Evolutionary conservation across 257 asterid species (phyloP).

Genomic region (Gentiana straminea): DNA sequence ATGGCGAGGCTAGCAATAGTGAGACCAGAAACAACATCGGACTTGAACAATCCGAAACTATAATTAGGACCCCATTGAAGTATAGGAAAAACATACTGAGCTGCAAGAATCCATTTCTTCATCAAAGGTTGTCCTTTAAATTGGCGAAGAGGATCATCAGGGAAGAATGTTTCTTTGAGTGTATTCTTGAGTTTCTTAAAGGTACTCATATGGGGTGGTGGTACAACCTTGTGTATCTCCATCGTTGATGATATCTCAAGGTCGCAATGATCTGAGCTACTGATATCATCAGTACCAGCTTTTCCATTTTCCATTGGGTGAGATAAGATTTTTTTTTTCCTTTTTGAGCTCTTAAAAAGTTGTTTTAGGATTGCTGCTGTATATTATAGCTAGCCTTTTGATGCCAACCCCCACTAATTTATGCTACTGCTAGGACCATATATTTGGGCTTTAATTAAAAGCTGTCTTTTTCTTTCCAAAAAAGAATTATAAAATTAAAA

Average conservation of each 20-base stretch:
- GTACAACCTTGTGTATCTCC: slow-evolving; percentile 57
- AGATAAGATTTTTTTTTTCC: no score
- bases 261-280: not conserved
- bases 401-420: no score
- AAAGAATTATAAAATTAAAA: no score
- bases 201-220: slow-evolving; percentile 55
- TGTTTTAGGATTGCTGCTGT: no score
- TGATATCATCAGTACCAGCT: no score
- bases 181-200: slow-evolving; percentile 38
- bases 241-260: slow-evolving; percentile 21
- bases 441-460: no score
- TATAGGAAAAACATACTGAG: slow-evolving; percentile 58
- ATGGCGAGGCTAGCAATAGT: slow-evolving; percentile 93
- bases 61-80: slow-evolving; percentile 79
- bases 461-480: no score
- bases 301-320: no score
- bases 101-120: slow-evolving; percentile 37
- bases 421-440: no score
- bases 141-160: slow-evolving; percentile 79
- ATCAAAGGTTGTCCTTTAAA: slow-evolving; percentile 51
- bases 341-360: no score
- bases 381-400: no score
- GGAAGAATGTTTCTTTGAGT: slow-evolving; percentile 69
- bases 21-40: slow-evolving; percentile 87
- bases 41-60: slow-evolving; percentile 44